Evolutionary conservation across 192 early-diverging fungal species (phyloP), one percentile per base, ranked within the genome.

Genomic region (Umbelopsis vinacea): DNA sequence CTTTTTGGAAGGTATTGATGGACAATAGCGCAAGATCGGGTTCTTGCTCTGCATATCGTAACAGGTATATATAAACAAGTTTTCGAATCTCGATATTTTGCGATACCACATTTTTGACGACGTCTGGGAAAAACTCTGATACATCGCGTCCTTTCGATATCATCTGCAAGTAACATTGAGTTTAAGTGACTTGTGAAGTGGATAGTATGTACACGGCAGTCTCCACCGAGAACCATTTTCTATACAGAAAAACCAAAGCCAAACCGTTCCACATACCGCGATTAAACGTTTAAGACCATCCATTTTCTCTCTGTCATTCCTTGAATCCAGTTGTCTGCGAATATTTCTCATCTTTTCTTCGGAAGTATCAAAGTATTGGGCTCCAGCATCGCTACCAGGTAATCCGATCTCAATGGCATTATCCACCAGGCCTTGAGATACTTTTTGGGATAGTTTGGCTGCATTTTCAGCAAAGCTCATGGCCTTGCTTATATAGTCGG

Each of bases 1-100:
- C 98, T 72, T 93, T 94, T 83, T 99, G 98, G 74, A 99, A 98
- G 0, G 97, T 98, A 75, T 99, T 99, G 77, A 99, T 92, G 9
- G 96, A 95, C 11, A 99, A 77, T 19, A 99, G 80, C 37, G 96
- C 94, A 60, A 99, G 84, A 79, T 99, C 98, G 48, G 92, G 98
- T 74, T 99, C 96, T 81, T 95, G 89, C 75, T 98, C 96, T 9
- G 96, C 96, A 76, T 98, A 99, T 52, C 94, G 90, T 68, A 96
- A 78, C 19, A 99, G 82, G 76, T 96, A 99, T 71, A 98, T 97
- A 84, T 97, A 97, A 24, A 99, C 98, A 4, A 99, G 86, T 70
- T 96, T 95, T 38, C 96, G 90, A 38, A 98, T 88, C 71, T 96
- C 94, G 70, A 97, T 83, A 67, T 92, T 94, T 8, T 85, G 85